Evolutionary conservation across 306 rosid genomes (phyloP).

Genomic region (Lotus japonicus): DNA sequence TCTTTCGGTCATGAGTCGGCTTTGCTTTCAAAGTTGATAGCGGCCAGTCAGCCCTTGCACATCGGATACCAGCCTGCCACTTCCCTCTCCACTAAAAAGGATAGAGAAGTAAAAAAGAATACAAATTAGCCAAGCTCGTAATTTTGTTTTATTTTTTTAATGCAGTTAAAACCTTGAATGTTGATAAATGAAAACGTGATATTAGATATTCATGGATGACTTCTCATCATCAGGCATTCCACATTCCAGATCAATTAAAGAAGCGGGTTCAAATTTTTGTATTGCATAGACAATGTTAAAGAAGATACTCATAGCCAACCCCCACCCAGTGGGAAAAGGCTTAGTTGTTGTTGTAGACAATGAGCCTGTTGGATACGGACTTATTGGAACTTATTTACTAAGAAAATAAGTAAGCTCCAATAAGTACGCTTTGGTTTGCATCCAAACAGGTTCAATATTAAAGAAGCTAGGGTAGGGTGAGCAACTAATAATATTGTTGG

Average conservation of each 20-base stretch:
- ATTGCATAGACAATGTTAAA: background rate
- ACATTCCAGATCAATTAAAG: constrained; percentile 1
- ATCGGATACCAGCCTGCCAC: constrained; percentile 97
- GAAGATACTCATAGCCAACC: background rate
- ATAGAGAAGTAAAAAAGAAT: constrained; percentile 9
- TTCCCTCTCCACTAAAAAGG: constrained; percentile 88
- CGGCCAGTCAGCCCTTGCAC: constrained; percentile 96
- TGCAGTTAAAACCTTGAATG: background rate
- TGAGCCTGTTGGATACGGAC: too few species aligned
- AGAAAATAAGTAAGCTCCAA: too few species aligned
- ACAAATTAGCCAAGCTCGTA: constrained; percentile 23
- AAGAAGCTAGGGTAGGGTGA: constrained; percentile 2
- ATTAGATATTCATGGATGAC: background rate
- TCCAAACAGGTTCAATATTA: too few species aligned
- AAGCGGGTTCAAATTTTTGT: background rate
- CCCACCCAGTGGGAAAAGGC: too few species aligned
- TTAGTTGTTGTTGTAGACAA: too few species aligned
- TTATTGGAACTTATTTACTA: too few species aligned
- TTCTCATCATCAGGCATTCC: constrained; percentile 1
- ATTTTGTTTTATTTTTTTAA: background rate
- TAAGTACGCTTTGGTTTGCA: too few species aligned
- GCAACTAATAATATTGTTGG: background rate
- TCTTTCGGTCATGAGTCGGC: constrained; percentile 90
- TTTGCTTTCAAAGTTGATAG: constrained; percentile 91
- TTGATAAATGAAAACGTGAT: background rate